These are phyloP conservation scores for Avena eriantha DNA, from an alignment of 176 grass and related monocot genomes.

Conservation along the genomic window DNA sequence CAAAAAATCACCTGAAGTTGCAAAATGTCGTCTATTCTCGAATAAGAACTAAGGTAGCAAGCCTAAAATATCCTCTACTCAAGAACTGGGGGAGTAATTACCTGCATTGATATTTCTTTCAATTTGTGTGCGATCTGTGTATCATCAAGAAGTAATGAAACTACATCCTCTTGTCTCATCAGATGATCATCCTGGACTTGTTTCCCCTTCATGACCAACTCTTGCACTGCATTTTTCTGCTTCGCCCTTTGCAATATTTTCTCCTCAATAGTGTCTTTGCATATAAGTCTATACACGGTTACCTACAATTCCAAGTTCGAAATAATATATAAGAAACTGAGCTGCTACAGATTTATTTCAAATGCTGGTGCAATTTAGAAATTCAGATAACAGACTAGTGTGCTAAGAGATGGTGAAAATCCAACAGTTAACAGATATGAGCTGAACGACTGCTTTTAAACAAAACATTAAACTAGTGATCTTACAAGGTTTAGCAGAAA, in stretches of 20 bases:
- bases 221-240: constrained; percentile 98
- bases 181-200: constrained; percentile 91
- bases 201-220: constrained; percentile 98
- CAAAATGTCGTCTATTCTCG: background rate
- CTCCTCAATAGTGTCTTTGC: constrained; percentile 98
- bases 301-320: constrained; percentile 63
- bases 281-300: constrained; percentile 97
- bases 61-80: constrained; percentile 13
- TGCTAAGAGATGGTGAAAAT: constrained; percentile 1
- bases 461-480: background rate
- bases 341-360: constrained; percentile 6
- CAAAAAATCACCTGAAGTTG: background rate
- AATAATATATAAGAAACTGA: constrained; percentile 45
- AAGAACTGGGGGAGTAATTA: constrained; percentile 29
- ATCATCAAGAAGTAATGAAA: constrained; percentile 95
- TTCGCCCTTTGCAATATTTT: constrained; percentile 98
- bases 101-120: constrained; percentile 95
- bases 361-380: background rate
- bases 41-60: background rate
- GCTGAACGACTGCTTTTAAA: background rate
- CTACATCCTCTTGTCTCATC: constrained; percentile 97
- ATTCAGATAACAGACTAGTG: background rate
- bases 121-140: constrained; percentile 89
- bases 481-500: constrained; percentile 10
- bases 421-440: background rate